A percentile compares a stretch with the other conserved stretches of the same genome.
Evolutionary conservation across 2,329 filamentous ascomycete species (phyloP).

Genomic region (Neonectria ditissima): DNA sequence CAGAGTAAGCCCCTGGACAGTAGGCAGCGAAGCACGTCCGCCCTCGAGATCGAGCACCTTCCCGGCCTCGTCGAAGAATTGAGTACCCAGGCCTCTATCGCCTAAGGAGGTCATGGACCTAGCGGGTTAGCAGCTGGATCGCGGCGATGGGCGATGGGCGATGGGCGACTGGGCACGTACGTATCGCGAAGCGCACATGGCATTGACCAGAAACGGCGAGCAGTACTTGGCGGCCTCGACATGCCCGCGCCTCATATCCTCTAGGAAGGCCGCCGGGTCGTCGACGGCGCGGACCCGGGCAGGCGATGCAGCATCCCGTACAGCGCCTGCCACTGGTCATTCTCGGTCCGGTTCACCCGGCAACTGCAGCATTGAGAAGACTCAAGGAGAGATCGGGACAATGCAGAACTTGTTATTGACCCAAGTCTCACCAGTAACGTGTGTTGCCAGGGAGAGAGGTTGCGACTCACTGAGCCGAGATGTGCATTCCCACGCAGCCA

Average conservation of each 20-base stretch:
- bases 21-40: constrained; percentile 33
- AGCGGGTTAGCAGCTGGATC: too few relatives aligned
- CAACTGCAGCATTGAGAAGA: too few relatives aligned
- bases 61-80: constrained; percentile 42
- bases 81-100: constrained; percentile 28
- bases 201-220: constrained; percentile 49
- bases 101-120: constrained; percentile 29
- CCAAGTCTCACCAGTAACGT: neutral
- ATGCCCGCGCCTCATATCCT: constrained; percentile 41
- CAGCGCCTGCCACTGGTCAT: constrained; percentile 31
- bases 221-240: constrained; percentile 41
- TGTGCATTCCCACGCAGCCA: neutral
- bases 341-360: too few relatives aligned
- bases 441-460: too few relatives aligned
- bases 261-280: constrained; percentile 38
- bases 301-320: constrained; percentile 16
- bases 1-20: constrained; percentile 38
- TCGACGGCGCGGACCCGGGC: constrained; percentile 22
- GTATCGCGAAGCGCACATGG: constrained; percentile 47
- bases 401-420: neutral
- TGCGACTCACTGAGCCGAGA: neutral
- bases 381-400: too few relatives aligned
- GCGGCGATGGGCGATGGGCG: too few relatives aligned
- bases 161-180: too few relatives aligned
- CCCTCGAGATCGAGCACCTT: constrained; percentile 38